phyloP scores from a whole-genome alignment of 805 yeast species.

The Cyberlindnera mycetangii region DNA sequence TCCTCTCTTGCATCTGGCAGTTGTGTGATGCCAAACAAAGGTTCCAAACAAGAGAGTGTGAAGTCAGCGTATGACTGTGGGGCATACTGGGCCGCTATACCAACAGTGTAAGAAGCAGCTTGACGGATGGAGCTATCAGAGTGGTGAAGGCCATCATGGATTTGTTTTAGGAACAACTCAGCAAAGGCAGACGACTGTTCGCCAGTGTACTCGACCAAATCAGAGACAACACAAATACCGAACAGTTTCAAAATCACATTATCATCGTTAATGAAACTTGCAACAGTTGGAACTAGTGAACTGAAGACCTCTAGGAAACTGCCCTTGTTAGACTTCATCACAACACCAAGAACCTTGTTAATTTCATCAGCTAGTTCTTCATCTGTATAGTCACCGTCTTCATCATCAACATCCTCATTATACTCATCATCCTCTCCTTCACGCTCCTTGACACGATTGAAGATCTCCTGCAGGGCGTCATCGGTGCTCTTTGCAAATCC shows the following conservation, averaged over 20 bases:
- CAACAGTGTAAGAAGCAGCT: slow-evolving; percentile 80
- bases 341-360: slow-evolving; percentile 65
- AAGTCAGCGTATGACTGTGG: slow-evolving; percentile 60
- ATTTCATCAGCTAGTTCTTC: slow-evolving; percentile 88
- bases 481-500: slow-evolving; percentile 58
- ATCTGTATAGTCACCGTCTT: slow-evolving; percentile 79
- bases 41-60: slow-evolving; percentile 66
- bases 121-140: slow-evolving; percentile 77
- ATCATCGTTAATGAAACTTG: slow-evolving; percentile 59
- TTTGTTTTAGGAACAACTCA: slow-evolving; percentile 58
- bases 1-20: slow-evolving; percentile 84
- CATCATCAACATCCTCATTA: slow-evolving; percentile 83
- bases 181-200: slow-evolving; percentile 60
- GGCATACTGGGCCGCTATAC: slow-evolving; percentile 82
- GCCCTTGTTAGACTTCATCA: slow-evolving; percentile 61
- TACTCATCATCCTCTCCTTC: slow-evolving; percentile 80
- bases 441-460: slow-evolving; percentile 67
- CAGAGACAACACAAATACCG: slow-evolving; percentile 78
- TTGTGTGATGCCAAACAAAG: slow-evolving; percentile 67
- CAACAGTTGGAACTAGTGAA: slow-evolving; percentile 57
- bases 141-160: slow-evolving; percentile 65
- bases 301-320: slow-evolving; percentile 66
- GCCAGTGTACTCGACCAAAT: slow-evolving; percentile 78
- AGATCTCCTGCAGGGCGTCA: slow-evolving; percentile 61
- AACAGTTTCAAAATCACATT: slow-evolving; percentile 68